Base-by-base conservation (phyloP, 176 grass and related monocot genomes). In the Tillandsia leiboldiana region DNA sequence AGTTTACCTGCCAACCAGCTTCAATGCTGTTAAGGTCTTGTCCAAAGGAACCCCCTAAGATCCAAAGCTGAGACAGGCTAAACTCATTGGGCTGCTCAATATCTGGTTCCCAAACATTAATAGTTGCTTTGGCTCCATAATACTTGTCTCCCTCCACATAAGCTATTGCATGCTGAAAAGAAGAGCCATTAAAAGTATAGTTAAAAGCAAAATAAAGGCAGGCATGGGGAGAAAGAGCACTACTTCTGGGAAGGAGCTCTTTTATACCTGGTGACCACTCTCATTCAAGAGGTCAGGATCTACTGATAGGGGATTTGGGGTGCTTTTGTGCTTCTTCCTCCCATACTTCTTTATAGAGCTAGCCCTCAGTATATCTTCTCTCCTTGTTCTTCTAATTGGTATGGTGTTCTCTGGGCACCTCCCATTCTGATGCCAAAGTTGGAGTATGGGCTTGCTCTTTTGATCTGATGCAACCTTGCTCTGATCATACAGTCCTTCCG, bases 1-100 rank as follows among this genome's bases (percentile, higher is more conserved):
- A 14, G 11, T 50, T 10, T 81, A 97, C 94, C 89, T 97, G 89
- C 94, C 89, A 97, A 26, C 94, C 94, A 49, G 84, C 94, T 81
- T 97, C 94, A 26, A 97, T 90, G 77, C 84, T 97, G 81, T 92
- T 97, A 51, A 92, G 84, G 70, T 97, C 86, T 73, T 85, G 75
- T 33, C 84, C 86, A 2, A 96, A 96, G 58, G 86, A 90, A 0
- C 86, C 93, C 49, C 86, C 89, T 50, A 92, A 74, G 70, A 97
- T 86, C 94, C 89, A 97, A 53, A 97, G 84, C 71, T 97, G 89
- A 51, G 86, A 92, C 62, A 90, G 68, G 75, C 94, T 97, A 67
- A 97, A 97, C 75, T 97, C 94, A 59, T 87, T 85, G 0, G 82
- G 53, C 74, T 87, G 86, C 85, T 87, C 79, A 24, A 97, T 92